Conservation (phyloP, 1,139 yeast genomes). For the Hyphopichia fennica region DNA sequence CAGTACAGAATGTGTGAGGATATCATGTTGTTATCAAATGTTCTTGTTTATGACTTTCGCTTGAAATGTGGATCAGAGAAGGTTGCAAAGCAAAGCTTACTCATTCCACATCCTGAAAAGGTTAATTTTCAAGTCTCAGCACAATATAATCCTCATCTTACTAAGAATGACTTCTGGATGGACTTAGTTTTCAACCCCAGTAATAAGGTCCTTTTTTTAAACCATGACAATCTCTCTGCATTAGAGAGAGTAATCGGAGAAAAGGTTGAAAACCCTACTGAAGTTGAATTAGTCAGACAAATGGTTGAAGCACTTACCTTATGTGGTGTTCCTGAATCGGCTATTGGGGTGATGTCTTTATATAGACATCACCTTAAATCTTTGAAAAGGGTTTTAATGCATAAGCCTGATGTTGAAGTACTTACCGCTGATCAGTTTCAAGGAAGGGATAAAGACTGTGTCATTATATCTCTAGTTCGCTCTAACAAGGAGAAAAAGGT, state of each 20-base stretch:
- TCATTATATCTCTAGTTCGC: conserved; percentile 82
- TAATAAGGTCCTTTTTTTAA: conserved; percentile 68
- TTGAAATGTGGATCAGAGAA: conserved; percentile 69
- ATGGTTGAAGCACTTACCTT: conserved; percentile 57
- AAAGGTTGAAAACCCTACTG: conserved; percentile 68
- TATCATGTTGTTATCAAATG: conserved; percentile 80
- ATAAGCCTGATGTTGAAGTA: conserved; percentile 58
- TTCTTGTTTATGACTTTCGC: conserved; percentile 70
- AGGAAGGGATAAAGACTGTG: conserved; percentile 92
- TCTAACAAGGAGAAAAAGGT: conserved; percentile 67
- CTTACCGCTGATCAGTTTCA: conserved; percentile 95
- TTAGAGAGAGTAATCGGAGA: conserved; percentile 61
- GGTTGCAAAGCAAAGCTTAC: conserved; percentile 60
- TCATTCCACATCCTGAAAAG: conserved; percentile 40
- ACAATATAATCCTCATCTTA: not conserved
- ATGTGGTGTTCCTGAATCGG: conserved; percentile 59
- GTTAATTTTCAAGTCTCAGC: conserved; percentile 11
- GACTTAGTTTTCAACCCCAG: conserved; percentile 26
- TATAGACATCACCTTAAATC: conserved; percentile 78
- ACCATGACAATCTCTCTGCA: conserved; percentile 71
- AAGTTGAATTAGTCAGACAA: conserved; percentile 64
- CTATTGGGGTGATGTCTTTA: conserved; percentile 85
- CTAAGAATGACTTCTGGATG: conserved; percentile 28
- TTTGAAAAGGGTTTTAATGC: conserved; percentile 44
- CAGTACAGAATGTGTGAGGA: conserved; percentile 95